These are phyloP conservation scores for Podospora pseudopauciseta DNA, from an alignment of 495 filamentous ascomycete species.

Conservation along the genomic window DNA sequence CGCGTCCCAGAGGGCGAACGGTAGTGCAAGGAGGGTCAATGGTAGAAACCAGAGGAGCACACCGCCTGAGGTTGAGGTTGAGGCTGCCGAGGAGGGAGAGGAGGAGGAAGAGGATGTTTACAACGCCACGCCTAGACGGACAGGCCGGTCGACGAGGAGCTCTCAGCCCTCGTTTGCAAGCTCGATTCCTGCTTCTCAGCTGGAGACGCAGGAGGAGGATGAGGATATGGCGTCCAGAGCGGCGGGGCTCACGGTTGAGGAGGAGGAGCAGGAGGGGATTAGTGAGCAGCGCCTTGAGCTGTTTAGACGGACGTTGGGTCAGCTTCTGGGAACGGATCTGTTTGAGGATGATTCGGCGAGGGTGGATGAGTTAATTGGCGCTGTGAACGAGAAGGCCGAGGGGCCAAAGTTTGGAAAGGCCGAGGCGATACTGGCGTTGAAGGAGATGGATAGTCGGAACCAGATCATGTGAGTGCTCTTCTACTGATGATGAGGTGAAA, in stretches of 20 bases:
- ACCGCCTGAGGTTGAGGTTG: slow-evolving; percentile 10
- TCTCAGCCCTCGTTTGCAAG: slow-evolving; percentile 47
- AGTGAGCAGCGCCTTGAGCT: slow-evolving; percentile 59
- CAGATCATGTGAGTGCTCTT: slow-evolving; percentile 78
- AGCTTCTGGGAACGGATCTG: slow-evolving; percentile 69
- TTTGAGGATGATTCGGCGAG: slow-evolving; percentile 79
- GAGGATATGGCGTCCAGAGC: slow-evolving; percentile 35
- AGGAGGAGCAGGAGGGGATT: slow-evolving; percentile 46
- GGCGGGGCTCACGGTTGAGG: slow-evolving; percentile 35
- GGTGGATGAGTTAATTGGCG: slow-evolving; percentile 68
- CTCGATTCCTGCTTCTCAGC: slow-evolving; percentile 44
- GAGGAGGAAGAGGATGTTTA: slow-evolving; percentile 36
- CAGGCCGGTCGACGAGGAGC: slow-evolving; percentile 32
- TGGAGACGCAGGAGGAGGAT: slow-evolving; percentile 36
- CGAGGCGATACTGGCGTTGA: slow-evolving; percentile 75
- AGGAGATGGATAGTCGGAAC: slow-evolving; percentile 75
- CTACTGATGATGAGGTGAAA: neutral
- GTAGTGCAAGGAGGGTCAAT: slow-evolving; percentile 16
- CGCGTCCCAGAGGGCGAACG: slow-evolving; percentile 23
- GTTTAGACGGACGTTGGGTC: slow-evolving; percentile 78
- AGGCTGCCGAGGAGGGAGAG: slow-evolving; percentile 20
- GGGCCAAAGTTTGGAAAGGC: slow-evolving; percentile 56
- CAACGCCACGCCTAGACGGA: slow-evolving; percentile 36
- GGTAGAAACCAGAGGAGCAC: slow-evolving; percentile 7
- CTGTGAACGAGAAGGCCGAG: slow-evolving; percentile 70